phyloP scores from a whole-genome alignment of 768 basidiomycete species.

The Hemileccinum rubropunctum region DNA sequence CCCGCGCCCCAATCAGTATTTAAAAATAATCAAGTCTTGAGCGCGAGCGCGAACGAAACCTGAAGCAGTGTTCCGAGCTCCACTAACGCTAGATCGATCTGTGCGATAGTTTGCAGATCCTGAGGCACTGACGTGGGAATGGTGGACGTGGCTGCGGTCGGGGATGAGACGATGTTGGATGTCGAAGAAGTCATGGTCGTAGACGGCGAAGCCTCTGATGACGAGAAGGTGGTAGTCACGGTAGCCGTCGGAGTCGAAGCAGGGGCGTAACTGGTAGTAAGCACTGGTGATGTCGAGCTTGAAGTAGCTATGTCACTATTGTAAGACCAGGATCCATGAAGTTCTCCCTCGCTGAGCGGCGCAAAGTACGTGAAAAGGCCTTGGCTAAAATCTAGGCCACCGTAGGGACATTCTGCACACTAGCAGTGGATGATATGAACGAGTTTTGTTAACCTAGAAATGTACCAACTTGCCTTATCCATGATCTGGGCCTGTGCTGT shows the following conservation, averaged over 20 bases:
- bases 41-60: slow-evolving; percentile 5
- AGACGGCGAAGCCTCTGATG: slow-evolving; percentile 4
- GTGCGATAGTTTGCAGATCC: slow-evolving; percentile 19
- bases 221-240: slow-evolving; percentile 10
- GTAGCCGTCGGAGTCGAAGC: slow-evolving; percentile 20
- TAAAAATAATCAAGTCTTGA: slow-evolving; percentile 1
- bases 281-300: slow-evolving; percentile 17
- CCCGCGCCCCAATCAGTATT: too few relatives aligned
- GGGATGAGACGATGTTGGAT: slow-evolving; percentile 5
- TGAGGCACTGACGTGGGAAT: slow-evolving; percentile 18
- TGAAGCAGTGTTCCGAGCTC: slow-evolving; percentile 22
- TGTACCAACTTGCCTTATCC: slow-evolving; percentile 39
- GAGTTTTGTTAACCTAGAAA: neutral
- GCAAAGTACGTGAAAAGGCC: slow-evolving; percentile 46
- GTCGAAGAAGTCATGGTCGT: slow-evolving; percentile 11
- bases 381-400: slow-evolving; percentile 45
- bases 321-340: slow-evolving; percentile 42
- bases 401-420: slow-evolving; percentile 39
- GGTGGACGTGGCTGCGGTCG: slow-evolving; percentile 4
- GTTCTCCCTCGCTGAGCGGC: slow-evolving; percentile 29
- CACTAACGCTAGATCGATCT: slow-evolving; percentile 26
- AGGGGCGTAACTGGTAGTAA: slow-evolving; percentile 20
- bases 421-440: slow-evolving; percentile 10
- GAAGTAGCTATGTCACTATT: slow-evolving; percentile 22
- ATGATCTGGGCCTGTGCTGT: slow-evolving; percentile 40